Conservation (phyloP, 768 basidiomycete genomes). For the Lentinula lateritia region DNA sequence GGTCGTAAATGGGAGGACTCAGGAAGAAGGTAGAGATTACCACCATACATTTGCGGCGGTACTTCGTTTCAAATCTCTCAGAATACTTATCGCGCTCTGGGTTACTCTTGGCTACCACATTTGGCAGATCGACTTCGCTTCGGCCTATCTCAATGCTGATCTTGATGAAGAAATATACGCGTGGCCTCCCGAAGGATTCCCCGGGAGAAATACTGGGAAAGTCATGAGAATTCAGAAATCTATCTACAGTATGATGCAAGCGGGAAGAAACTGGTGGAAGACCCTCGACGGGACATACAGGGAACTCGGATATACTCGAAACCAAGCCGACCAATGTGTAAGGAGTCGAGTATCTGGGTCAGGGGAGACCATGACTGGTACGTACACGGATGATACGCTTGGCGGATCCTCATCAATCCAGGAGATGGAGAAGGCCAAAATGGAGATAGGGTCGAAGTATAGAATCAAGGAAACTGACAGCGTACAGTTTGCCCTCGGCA, state of each 20-base stretch:
- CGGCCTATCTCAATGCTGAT: slow-evolving; percentile 4
- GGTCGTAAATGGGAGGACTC: slow-evolving; percentile 28
- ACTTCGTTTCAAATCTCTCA: slow-evolving; percentile 13
- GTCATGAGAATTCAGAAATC: not conserved
- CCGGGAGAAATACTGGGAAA: not conserved
- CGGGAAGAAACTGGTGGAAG: slow-evolving; percentile 5
- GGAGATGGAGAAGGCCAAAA: not conserved
- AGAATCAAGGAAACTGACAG: not conserved
- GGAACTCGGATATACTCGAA: not conserved
- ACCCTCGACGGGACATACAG: not conserved
- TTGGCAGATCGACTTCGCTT: slow-evolving; percentile 3
- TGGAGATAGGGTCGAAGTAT: no score
- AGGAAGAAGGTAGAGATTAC: slow-evolving; percentile 26
- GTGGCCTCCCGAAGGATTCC: no score
- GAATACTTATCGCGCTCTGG: slow-evolving; percentile 12
- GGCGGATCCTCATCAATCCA: not conserved
- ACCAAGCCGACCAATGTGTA: slow-evolving; percentile 1
- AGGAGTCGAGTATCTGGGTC: not conserved
- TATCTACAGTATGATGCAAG: not conserved
- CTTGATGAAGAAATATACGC: not conserved
- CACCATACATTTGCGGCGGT: slow-evolving; percentile 22
- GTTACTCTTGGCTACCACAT: not conserved
- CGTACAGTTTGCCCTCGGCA: no score
- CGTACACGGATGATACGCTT: slow-evolving; percentile 5
- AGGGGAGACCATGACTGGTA: slow-evolving; percentile 6